A percentile compares a stretch with the other conserved stretches of the same genome.
These are phyloP conservation scores for Colletotrichum plurivorum DNA, from an alignment of 2,329 filamentous ascomycete genomes.

Conservation along the genomic window DNA sequence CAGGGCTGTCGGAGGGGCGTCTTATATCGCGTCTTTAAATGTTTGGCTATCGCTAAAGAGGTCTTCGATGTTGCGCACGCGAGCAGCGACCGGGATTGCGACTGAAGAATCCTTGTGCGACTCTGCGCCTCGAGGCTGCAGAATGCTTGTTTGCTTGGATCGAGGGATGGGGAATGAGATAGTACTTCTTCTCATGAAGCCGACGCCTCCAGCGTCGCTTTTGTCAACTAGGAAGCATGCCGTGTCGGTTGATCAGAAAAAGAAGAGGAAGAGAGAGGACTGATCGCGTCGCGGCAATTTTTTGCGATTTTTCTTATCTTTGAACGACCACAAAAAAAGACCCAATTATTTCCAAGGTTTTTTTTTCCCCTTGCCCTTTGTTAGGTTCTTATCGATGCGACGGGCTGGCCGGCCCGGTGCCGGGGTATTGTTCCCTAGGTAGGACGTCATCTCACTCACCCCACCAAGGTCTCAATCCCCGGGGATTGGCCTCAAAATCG, in stretches of 20 bases:
- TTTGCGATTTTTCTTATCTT: conserved; percentile 1
- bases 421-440: not conserved
- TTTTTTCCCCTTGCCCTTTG: too few relatives aligned
- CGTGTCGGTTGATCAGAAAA: conserved; percentile 2
- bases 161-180: not conserved
- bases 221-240: conserved; percentile 34
- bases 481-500: conserved; percentile 12
- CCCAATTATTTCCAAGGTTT: conserved; percentile 17
- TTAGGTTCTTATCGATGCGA: not conserved
- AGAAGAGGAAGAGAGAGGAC: not conserved
- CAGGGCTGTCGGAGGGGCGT: not conserved
- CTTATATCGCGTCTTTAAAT: not conserved
- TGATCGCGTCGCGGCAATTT: not conserved
- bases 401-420: conserved; percentile 9
- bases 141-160: too few relatives aligned
- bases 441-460: conserved; percentile 17
- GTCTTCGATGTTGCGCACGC: not conserved
- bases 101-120: too few relatives aligned
- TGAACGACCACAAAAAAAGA: not conserved
- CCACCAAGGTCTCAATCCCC: not conserved
- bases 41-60: not conserved
- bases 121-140: too few relatives aligned
- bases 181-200: conserved; percentile 31
- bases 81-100: not conserved
- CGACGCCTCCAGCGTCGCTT: conserved; percentile 39